Base-by-base conservation (phyloP, 768 basidiomycete genomes). In the Kwoniella pini region DNA sequence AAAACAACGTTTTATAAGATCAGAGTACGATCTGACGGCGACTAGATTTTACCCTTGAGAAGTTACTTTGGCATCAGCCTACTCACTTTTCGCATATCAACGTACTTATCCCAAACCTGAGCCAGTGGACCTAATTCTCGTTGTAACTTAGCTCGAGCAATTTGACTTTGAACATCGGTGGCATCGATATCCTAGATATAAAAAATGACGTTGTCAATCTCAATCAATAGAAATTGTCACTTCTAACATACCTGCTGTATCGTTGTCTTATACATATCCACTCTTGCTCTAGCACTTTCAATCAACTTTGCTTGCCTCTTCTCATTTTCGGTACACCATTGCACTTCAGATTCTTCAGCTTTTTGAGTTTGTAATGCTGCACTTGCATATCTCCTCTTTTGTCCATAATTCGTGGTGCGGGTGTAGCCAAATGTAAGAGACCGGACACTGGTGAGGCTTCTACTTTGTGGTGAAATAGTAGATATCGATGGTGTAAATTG, bases 81-180 rank as follows among this genome's bases (percentile, higher is more conserved):
- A 78, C 83, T 56, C 63, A 89, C 90, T 81, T 86, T 69, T 60
- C 80, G 80, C 7, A 84, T 81, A 19, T 80, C 78, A 17, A 71
- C 72, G 84, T 87, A 91, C 27, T 82, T 76, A 22, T 84, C 78
- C 90, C 90, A 93, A 9, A 87, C 87, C 10, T 81, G 76, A 38
- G 84, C 82, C 4, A 92, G 79, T 1, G 85, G 82, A 64, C 90
- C 88, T n/a, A 87, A 75, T 55, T 90, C 88, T 63, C 87, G 87
- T 48, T 88, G 76, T 24, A 84, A 82, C 63, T 85, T 86, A 0
- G 87, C 82, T 10, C 81, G 79, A 10, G 79, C 75, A 54, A 89
- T 84, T 64, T 87, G 85, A 43, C 84, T 84, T 7, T 81, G 79
- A 11, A 61, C 59, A 27, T 61, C 59, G 15, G 40, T 46, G 2